Evolutionary conservation across 495 filamentous ascomycete species (phyloP).

Genomic region (Daldinia vernicosa): DNA sequence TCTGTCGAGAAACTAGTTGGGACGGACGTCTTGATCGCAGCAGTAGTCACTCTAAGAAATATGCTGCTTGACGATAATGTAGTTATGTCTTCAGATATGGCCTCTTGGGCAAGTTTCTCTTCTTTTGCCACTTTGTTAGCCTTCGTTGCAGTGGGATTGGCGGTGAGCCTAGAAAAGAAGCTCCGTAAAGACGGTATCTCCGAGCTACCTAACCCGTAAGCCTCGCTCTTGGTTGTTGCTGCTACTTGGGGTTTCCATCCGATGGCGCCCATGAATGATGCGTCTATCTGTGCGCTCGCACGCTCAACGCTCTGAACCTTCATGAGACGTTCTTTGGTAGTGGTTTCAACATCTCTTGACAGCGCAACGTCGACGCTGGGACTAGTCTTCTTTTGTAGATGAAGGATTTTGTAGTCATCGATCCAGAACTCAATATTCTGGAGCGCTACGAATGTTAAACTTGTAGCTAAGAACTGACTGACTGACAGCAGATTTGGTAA

Average conservation of each 20-base stretch:
- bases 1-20: constrained; percentile 74
- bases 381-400: constrained; percentile 82
- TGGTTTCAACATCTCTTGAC: constrained; percentile 80
- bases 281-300: constrained; percentile 89
- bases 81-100: constrained; percentile 73
- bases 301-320: constrained; percentile 75
- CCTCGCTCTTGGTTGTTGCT: constrained; percentile 49
- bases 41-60: constrained; percentile 87
- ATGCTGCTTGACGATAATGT: constrained; percentile 73
- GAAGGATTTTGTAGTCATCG: constrained; percentile 83
- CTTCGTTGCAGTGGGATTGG: constrained; percentile 49
- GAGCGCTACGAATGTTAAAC: constrained; percentile 93
- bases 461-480: constrained; percentile 90
- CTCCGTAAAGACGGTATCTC: constrained; percentile 70
- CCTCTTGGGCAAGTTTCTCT: constrained; percentile 63
- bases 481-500: constrained; percentile 85
- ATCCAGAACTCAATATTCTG: constrained; percentile 88
- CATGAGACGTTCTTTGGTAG: constrained; percentile 86
- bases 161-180: constrained; percentile 79
- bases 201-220: constrained; percentile 46
- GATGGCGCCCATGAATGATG: constrained; percentile 86
- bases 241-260: constrained; percentile 74
- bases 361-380: constrained; percentile 76
- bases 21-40: constrained; percentile 77
- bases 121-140: constrained; percentile 59